phyloP scores from a whole-genome alignment of 2,329 filamentous ascomycete genomes.

The Mollisiaceae sp. region DNA sequence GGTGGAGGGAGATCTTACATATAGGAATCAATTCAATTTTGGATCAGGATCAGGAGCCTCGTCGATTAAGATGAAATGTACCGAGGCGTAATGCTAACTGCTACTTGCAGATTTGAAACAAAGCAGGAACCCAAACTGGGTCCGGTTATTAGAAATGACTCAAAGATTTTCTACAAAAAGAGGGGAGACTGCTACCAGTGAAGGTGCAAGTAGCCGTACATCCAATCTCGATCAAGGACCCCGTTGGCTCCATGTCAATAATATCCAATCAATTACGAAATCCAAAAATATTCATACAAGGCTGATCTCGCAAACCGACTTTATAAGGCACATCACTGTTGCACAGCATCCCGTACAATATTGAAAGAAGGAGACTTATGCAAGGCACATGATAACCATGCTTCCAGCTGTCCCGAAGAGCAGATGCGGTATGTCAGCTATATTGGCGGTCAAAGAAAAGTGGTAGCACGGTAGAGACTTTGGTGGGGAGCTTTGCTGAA shows the following conservation, averaged over 20 bases:
- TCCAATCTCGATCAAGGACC: background rate
- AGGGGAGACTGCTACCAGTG: background rate
- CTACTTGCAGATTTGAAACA: slow-evolving; percentile 7
- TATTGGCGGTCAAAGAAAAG: background rate
- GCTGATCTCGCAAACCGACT: background rate
- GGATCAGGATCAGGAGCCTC: background rate
- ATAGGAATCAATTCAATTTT: background rate
- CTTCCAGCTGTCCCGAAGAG: too few relatives aligned
- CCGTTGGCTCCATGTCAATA: background rate
- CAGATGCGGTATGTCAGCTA: background rate
- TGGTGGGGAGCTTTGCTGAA: background rate
- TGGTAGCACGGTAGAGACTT: background rate
- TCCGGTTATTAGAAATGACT: background rate
- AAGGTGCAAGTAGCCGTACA: background rate
- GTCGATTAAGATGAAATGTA: background rate
- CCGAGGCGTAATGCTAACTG: background rate
- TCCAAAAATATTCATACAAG: background rate
- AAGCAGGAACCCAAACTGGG: background rate
- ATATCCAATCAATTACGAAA: background rate
- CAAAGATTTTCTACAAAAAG: background rate
- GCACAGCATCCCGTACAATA: background rate
- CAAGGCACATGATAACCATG: background rate
- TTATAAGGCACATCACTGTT: background rate
- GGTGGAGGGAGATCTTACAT: background rate
- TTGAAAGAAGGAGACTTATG: background rate